Conservation (phyloP, 2,329 filamentous ascomycete species). For the Colletotrichum chlorophyti region DNA sequence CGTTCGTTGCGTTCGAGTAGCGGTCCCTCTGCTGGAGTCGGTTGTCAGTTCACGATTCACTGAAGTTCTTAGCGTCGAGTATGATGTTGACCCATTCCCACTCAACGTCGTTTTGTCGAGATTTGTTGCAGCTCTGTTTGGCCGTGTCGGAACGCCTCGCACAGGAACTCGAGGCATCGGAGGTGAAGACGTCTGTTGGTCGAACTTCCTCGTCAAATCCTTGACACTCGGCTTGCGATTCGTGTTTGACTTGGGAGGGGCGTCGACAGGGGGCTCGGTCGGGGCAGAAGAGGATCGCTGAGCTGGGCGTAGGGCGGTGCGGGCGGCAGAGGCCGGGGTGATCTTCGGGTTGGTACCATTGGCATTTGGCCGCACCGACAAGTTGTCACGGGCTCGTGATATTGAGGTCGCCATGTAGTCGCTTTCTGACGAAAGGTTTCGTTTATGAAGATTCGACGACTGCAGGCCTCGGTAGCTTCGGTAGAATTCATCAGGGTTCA, state of each 20-base stretch:
- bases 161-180: slow-evolving; percentile 43
- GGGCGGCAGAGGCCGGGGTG: slow-evolving; percentile 46
- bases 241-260: slow-evolving; percentile 39
- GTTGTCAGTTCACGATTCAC: slow-evolving; percentile 39
- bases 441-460: slow-evolving; percentile 38
- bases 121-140: slow-evolving; percentile 43
- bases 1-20: slow-evolving; percentile 46
- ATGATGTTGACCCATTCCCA: slow-evolving; percentile 41
- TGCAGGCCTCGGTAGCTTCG: slow-evolving; percentile 52
- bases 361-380: slow-evolving; percentile 56
- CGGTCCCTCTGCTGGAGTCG: slow-evolving; percentile 29
- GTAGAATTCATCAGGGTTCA: slow-evolving; percentile 64
- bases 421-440: slow-evolving; percentile 27
- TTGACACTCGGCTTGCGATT: slow-evolving; percentile 72
- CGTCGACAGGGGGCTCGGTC: slow-evolving; percentile 50
- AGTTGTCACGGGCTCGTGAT: slow-evolving; percentile 45
- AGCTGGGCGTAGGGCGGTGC: slow-evolving; percentile 48
- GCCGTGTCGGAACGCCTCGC: slow-evolving; percentile 42
- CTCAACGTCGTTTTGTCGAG: slow-evolving; percentile 29
- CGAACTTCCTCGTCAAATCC: slow-evolving; percentile 81
- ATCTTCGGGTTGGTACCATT: slow-evolving; percentile 58
- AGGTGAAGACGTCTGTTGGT: slow-evolving; percentile 58
- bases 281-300: slow-evolving; percentile 65
- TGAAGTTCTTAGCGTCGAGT: slow-evolving; percentile 48
- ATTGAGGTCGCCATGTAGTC: slow-evolving; percentile 48